Evolutionary conservation across 495 filamentous ascomycete species (phyloP).

Genomic region (Penicillium canescens): DNA sequence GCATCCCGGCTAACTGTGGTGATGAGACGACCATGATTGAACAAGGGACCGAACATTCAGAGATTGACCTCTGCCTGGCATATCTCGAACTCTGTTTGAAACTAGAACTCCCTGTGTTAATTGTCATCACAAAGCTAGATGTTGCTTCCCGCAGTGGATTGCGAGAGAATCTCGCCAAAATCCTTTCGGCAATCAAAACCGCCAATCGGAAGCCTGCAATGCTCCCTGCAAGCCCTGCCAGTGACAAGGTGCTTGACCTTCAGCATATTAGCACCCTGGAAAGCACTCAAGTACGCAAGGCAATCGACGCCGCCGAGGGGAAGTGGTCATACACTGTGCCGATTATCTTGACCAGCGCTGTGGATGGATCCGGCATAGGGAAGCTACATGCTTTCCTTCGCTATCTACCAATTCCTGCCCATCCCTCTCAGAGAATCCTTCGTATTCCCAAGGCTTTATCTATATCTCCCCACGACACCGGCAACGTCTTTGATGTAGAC

Average conservation of each 20-base stretch:
- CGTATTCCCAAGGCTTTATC: conserved; percentile 13
- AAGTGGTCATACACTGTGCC: conserved; percentile 64
- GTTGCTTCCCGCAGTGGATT: conserved; percentile 72
- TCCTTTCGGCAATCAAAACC: conserved; percentile 77
- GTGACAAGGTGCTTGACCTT: conserved; percentile 30
- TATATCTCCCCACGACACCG: conserved; percentile 39
- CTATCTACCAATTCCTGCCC: conserved; percentile 68
- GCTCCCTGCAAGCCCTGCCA: conserved; percentile 50
- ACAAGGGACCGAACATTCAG: conserved; percentile 50
- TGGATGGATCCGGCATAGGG: conserved; percentile 79
- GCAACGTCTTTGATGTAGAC: conserved; percentile 80
- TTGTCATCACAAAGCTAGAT: conserved; percentile 90
- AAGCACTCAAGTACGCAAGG: conserved; percentile 48
- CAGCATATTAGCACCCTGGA: conserved; percentile 45
- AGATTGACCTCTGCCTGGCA: conserved; percentile 70
- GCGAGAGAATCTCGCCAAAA: conserved; percentile 63
- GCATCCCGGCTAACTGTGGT: conserved; percentile 78
- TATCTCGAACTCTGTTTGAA: conserved; percentile 88
- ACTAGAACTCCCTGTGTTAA: conserved; percentile 68
- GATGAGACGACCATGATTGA: conserved; percentile 50
- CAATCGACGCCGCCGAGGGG: conserved; percentile 41
- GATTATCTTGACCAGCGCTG: conserved; percentile 84
- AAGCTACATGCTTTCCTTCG: conserved; percentile 80
- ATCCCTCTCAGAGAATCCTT: conserved; percentile 41
- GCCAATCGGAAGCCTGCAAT: conserved; percentile 71